Percentiles rank a stretch among this genome's conserved stretches.
Conservation (phyloP, 176 grass and related monocot genomes). For the Elaeis guineensis region DNA sequence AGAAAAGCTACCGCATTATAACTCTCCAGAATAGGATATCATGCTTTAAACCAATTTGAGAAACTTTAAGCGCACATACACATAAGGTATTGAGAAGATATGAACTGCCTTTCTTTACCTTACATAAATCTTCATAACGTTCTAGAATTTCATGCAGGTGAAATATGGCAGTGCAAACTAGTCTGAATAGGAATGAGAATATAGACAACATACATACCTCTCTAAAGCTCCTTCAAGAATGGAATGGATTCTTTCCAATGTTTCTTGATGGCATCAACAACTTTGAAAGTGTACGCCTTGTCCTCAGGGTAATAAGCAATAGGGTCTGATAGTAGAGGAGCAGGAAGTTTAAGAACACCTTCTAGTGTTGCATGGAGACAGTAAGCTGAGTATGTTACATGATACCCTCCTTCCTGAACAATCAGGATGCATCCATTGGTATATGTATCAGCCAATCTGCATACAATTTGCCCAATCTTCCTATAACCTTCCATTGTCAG, state of each 20-base stretch:
- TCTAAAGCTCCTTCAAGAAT: constrained; percentile 51
- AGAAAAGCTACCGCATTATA: too few species aligned
- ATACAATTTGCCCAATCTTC: constrained; percentile 50
- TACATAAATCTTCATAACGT: too few species aligned
- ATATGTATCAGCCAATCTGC: constrained; percentile 34
- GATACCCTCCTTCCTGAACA: constrained; percentile 89
- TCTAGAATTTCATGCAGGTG: too few species aligned
- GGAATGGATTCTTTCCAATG: constrained; percentile 69
- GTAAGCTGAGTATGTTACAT: constrained; percentile 78
- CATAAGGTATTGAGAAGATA: too few species aligned
- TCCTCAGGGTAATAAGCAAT: constrained; percentile 80
- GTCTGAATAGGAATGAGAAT: too few species aligned
- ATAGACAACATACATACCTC: background rate
- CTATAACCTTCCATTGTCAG: constrained; percentile 73
- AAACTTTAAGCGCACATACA: too few species aligned
- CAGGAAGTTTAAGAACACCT: constrained; percentile 52
- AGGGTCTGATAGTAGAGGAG: constrained; percentile 55
- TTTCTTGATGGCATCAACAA: constrained; percentile 52
- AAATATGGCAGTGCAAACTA: too few species aligned
- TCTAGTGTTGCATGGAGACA: constrained; percentile 80
- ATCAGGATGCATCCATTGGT: constrained; percentile 48
- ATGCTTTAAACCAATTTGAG: too few species aligned
- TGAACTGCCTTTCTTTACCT: too few species aligned
- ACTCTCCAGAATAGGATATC: too few species aligned
- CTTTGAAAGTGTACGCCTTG: constrained; percentile 37